Conservation (phyloP, 176 grass and related monocot genomes). For the Triticum monococcum region DNA sequence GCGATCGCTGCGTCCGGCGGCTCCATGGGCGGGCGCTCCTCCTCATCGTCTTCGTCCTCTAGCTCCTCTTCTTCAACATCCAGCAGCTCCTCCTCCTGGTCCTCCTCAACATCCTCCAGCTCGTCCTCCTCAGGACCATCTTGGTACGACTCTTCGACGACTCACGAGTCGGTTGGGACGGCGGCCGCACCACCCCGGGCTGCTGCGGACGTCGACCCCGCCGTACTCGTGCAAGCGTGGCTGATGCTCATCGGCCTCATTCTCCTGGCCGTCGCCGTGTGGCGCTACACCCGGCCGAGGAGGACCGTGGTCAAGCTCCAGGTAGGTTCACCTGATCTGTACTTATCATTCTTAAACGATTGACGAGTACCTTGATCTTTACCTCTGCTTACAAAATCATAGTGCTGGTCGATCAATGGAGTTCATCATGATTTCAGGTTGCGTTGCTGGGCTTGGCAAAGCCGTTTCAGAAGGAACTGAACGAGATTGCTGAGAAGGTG, state of each 20-base stretch:
- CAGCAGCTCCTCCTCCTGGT: neutral
- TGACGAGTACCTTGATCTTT: neutral
- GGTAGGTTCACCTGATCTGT: neutral
- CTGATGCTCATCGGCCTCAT: neutral
- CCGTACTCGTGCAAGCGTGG: neutral
- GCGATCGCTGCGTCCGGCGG: conserved; percentile 33
- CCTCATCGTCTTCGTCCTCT: neutral
- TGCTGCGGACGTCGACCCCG: neutral
- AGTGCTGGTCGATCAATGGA: neutral
- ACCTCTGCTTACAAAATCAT: neutral
- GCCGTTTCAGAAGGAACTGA: conserved; percentile 31
- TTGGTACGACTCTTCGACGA: neutral
- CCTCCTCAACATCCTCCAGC: neutral
- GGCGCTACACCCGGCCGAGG: conserved; percentile 19
- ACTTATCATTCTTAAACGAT: neutral
- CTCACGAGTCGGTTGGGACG: conserved; percentile 26
- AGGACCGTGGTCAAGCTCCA: conserved; percentile 32
- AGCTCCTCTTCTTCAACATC: neutral
- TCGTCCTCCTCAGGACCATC: neutral
- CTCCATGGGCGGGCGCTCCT: conserved; percentile 35
- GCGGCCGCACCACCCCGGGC: neutral
- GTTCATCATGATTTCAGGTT: neutral
- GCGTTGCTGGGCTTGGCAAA: conserved; percentile 23
- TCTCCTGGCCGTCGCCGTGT: conserved; percentile 9
- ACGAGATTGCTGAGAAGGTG: conserved; percentile 35